phyloP scores from a whole-genome alignment of 2,329 filamentous ascomycete species.

The Pestalotiopsis sp. region DNA sequence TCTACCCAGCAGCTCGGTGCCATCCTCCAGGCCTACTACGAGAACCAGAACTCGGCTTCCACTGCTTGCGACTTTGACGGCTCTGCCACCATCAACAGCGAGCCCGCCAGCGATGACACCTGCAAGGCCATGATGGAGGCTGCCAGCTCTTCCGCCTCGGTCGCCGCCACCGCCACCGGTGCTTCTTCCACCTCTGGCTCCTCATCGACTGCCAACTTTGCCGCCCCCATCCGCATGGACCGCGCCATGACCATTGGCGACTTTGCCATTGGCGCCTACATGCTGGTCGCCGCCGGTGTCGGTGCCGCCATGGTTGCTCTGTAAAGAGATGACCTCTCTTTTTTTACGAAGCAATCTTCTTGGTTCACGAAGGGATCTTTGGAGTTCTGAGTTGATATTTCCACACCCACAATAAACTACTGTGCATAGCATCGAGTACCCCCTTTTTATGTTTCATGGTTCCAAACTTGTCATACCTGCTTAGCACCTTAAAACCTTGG shows the following conservation, averaged over 20 bases:
- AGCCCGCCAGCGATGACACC: conserved; percentile 42
- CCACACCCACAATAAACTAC: neutral
- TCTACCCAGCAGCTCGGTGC: conserved; percentile 61
- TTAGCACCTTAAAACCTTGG: neutral
- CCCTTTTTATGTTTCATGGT: neutral
- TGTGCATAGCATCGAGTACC: neutral
- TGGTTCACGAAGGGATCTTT: neutral
- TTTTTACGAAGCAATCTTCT: too few relatives aligned
- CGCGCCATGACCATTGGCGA: conserved; percentile 48
- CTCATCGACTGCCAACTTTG: conserved; percentile 38
- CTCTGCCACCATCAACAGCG: conserved; percentile 40
- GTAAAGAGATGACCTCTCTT: conserved; percentile 36
- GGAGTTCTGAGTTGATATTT: neutral
- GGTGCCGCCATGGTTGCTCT: conserved; percentile 57
- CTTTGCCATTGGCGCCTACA: conserved; percentile 52
- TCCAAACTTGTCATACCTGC: neutral
- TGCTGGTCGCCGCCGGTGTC: conserved; percentile 52
- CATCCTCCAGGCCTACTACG: conserved; percentile 62
- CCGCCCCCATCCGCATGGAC: conserved; percentile 37
- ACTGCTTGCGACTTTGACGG: conserved; percentile 63
- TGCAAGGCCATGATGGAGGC: conserved; percentile 52
- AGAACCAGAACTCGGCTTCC: conserved; percentile 46
- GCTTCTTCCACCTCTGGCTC: conserved; percentile 19
- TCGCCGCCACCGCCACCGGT: conserved; percentile 33
- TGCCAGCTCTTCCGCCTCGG: conserved; percentile 41